Evolutionary conservation across 1,139 yeast species (phyloP).

Genomic region (Pichia sp.): DNA sequence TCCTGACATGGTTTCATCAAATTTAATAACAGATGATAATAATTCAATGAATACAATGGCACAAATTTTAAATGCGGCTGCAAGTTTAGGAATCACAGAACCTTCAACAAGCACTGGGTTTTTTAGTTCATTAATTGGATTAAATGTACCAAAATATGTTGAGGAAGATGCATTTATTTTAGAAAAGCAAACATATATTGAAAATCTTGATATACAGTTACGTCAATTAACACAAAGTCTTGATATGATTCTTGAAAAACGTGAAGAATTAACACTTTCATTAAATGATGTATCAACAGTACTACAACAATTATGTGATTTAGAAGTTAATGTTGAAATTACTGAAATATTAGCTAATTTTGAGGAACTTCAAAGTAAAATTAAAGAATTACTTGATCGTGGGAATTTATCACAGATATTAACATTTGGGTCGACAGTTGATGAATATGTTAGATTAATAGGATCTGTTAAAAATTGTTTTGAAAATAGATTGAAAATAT

Average conservation of each 20-base stretch:
- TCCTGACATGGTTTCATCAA: slow-evolving; percentile 4
- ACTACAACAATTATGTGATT: slow-evolving; percentile 53
- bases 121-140: slow-evolving; percentile 57
- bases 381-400: slow-evolving; percentile 72
- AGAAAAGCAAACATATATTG: slow-evolving; percentile 63
- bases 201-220: slow-evolving; percentile 67
- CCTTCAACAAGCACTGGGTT: slow-evolving; percentile 41
- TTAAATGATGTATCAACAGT: slow-evolving; percentile 58
- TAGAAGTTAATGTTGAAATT: slow-evolving; percentile 70
- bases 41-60: slow-evolving; percentile 25
- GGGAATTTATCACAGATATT: slow-evolving; percentile 80
- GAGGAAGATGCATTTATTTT: slow-evolving; percentile 79
- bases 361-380: slow-evolving; percentile 63
- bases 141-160: slow-evolving; percentile 48
- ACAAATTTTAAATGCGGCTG: slow-evolving; percentile 31
- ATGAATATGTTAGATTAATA: slow-evolving; percentile 76
- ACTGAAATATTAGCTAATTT: slow-evolving; percentile 58
- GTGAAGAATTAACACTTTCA: slow-evolving; percentile 64
- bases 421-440: slow-evolving; percentile 80
- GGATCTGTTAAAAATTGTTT: slow-evolving; percentile 72
- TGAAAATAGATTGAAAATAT: slow-evolving; percentile 67
- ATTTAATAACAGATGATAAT: neutral
- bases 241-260: slow-evolving; percentile 68
- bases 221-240: slow-evolving; percentile 64
- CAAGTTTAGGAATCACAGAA: slow-evolving; percentile 30